phyloP scores from a whole-genome alignment of 2,329 filamentous ascomycete species.

The Lecanicillium sp. region DNA sequence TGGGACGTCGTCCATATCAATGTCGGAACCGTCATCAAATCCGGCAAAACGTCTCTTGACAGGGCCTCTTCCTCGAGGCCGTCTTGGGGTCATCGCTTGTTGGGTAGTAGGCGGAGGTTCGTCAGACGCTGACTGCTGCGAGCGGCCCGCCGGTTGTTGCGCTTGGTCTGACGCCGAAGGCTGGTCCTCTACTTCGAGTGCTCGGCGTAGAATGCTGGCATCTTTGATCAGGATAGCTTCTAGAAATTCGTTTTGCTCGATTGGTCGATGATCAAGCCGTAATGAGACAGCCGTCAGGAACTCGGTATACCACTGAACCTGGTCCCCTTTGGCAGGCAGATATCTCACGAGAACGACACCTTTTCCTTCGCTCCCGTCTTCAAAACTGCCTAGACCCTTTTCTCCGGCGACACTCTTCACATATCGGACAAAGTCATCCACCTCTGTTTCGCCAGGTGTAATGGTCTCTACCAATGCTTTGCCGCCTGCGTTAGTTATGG shows the following conservation, averaged over 20 bases:
- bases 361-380: slow-evolving; percentile 53
- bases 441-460: slow-evolving; percentile 51
- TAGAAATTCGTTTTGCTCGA: slow-evolving; percentile 86
- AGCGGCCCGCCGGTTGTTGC: no score
- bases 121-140: not conserved
- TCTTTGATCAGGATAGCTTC: slow-evolving; percentile 82
- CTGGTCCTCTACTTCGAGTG: slow-evolving; percentile 45
- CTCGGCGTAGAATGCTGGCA: slow-evolving; percentile 60
- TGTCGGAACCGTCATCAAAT: slow-evolving; percentile 47
- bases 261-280: slow-evolving; percentile 68
- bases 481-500: slow-evolving; percentile 71
- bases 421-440: slow-evolving; percentile 69
- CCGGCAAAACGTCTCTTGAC: slow-evolving; percentile 59
- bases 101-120: slow-evolving; percentile 6
- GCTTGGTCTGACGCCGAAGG: slow-evolving; percentile 6
- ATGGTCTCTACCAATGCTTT: slow-evolving; percentile 67
- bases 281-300: slow-evolving; percentile 64
- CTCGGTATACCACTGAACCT: slow-evolving; percentile 57
- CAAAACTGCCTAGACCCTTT: slow-evolving; percentile 59
- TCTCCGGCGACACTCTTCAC: slow-evolving; percentile 68
- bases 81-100: slow-evolving; percentile 12
- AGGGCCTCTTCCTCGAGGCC: slow-evolving; percentile 29
- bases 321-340: slow-evolving; percentile 46
- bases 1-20: slow-evolving; percentile 21
- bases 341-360: slow-evolving; percentile 76